Evolutionary conservation across 208 protist genomes (phyloP), one percentile per base, ranked within the genome.

Genomic region (Porcisia hertigi): DNA sequence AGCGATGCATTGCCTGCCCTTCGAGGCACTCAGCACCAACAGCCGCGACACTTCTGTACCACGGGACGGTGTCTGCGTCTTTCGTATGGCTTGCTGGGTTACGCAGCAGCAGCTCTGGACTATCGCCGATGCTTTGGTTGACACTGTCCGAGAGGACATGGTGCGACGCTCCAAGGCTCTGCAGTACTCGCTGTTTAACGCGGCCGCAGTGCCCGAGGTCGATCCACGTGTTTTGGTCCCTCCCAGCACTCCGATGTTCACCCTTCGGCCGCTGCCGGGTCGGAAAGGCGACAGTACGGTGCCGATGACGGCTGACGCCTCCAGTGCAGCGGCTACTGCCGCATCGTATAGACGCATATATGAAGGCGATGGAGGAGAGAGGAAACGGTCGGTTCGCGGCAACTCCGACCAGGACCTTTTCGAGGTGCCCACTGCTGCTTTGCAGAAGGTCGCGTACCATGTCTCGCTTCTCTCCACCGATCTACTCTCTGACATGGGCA

Each of bases 1-100:
- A 63, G 90, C 90, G 20, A 88, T 95, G 69, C 91, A 96, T 86
- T 97, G 91, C 71, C 79, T 97, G n/a, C 91, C 91, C 16, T 97
- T 97, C 74, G 93, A 97, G 76, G 85, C 71, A 14, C 60, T 95
- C n/a, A 59, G 65, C 43, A 67, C 78, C 1, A 57, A 53, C 47
- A 36, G 20, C 49, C 65, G 30, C 63, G 76, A 69, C 16, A 47
- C 39, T 1, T 14, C 34, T 11, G 25, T 30, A 4, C 12, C 36
- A 53, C 47, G 47, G 25, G 57, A 47, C 16, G 69, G 74, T 18
- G 66, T 80, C 62, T 82, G 74, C 47, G 41, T 87, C 0, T 88
- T 86, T 63, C 79, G 79, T 18, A 79, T 89, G 72, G 84, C 87
- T 36, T 89, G 77, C 73, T 94, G 89, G 88, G 91, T 95, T 14